phyloP scores from a whole-genome alignment of 75 land plant species.

The Selaginella tamariscina region DNA sequence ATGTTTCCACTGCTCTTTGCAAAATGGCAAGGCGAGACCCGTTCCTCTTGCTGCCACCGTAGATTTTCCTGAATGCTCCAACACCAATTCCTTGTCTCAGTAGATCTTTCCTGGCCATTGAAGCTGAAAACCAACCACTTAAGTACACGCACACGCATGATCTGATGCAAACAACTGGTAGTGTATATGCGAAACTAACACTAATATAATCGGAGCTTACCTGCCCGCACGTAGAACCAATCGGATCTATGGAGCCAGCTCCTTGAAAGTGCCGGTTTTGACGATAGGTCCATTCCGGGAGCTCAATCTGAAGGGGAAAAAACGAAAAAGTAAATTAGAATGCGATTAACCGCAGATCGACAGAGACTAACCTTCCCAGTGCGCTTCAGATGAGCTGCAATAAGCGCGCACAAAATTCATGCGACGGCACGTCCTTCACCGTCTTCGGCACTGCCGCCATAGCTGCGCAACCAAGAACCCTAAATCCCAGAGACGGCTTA shows the following conservation, averaged over 20 bases:
- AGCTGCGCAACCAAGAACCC: background rate
- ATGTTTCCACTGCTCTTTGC: constrained; percentile 78
- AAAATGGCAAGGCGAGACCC: constrained; percentile 74
- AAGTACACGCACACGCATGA: background rate
- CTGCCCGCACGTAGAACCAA: constrained; percentile 6
- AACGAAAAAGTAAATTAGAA: background rate
- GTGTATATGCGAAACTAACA: too few species aligned
- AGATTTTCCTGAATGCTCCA: constrained; percentile 68
- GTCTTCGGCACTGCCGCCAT: background rate
- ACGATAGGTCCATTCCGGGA: background rate
- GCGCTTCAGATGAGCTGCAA: background rate
- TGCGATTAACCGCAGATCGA: background rate
- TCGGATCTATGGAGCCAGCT: constrained; percentile 12
- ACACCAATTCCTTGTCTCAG: constrained; percentile 75
- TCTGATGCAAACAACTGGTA: background rate
- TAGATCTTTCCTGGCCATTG: constrained; percentile 87
- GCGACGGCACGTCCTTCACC: background rate
- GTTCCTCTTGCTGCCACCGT: constrained; percentile 77
- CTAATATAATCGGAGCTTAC: too few species aligned
- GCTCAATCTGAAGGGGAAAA: constrained; percentile 1
- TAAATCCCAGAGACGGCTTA: background rate
- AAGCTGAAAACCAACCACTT: constrained; percentile 33
- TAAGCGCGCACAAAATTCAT: background rate
- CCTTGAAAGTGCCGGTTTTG: background rate
- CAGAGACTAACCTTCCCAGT: background rate